Evolutionary conservation across 2,329 filamentous ascomycete genomes (phyloP).

Genomic region (Furcasterigmium sp.): DNA sequence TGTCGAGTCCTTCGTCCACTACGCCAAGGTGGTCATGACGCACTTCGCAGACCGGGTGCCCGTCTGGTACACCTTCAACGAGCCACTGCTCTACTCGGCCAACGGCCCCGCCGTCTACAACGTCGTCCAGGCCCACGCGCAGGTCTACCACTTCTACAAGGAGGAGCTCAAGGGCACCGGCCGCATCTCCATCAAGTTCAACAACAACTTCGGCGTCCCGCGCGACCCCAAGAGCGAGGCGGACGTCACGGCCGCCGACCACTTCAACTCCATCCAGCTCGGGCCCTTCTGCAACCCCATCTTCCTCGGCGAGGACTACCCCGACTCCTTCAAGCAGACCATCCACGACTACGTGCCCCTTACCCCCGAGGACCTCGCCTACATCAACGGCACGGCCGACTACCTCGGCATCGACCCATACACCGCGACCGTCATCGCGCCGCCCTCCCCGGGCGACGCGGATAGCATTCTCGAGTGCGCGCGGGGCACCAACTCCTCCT

Average conservation of each 20-base stretch:
- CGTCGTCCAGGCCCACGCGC: conserved; percentile 42
- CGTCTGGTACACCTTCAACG: conserved; percentile 49
- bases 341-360: conserved; percentile 40
- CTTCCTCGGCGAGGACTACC: conserved; percentile 45
- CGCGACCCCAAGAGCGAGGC: conserved; percentile 25
- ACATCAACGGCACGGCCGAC: conserved; percentile 46
- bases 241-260: conserved; percentile 38
- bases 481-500: too few relatives aligned
- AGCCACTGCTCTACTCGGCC: conserved; percentile 37
- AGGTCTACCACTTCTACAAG: conserved; percentile 46
- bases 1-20: conserved; percentile 45
- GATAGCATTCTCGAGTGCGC: conserved; percentile 12
- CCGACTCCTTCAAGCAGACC: conserved; percentile 37
- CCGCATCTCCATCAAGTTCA: conserved; percentile 43
- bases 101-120: conserved; percentile 32
- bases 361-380: conserved; percentile 37
- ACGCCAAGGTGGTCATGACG: conserved; percentile 45
- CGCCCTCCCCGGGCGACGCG: background rate
- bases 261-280: conserved; percentile 43
- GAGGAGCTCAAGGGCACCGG: conserved; percentile 42
- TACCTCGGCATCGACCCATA: conserved; percentile 55
- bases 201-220: conserved; percentile 45
- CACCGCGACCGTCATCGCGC: conserved; percentile 39
- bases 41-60: conserved; percentile 47
- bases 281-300: conserved; percentile 46